phyloP scores from a whole-genome alignment of 495 filamentous ascomycete genomes.

The Lophiotrema nucula region DNA sequence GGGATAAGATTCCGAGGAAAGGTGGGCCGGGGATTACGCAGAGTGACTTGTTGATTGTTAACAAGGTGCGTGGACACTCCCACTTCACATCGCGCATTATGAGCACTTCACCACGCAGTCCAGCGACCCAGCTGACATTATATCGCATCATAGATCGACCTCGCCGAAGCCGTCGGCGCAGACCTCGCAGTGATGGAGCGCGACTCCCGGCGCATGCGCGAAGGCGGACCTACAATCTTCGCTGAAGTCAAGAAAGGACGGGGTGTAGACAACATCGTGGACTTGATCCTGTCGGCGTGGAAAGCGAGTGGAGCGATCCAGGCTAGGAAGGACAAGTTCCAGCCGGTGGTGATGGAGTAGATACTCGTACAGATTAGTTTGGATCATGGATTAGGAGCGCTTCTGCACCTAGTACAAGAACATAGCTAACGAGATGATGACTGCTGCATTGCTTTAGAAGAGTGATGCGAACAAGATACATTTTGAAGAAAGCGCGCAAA shows the following conservation, averaged over 20 bases:
- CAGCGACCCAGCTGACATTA: too few relatives aligned
- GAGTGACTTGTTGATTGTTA: constrained; percentile 86
- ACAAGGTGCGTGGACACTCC: too few relatives aligned
- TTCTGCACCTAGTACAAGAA: too few relatives aligned
- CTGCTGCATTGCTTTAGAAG: too few relatives aligned
- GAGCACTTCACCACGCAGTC: too few relatives aligned
- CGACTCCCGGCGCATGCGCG: constrained; percentile 87
- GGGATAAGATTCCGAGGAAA: constrained; percentile 94
- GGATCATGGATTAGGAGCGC: too few relatives aligned
- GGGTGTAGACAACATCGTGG: constrained; percentile 79
- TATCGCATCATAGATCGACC: too few relatives aligned
- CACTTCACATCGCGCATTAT: too few relatives aligned
- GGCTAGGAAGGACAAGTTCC: constrained; percentile 47
- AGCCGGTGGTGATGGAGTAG: constrained; percentile 32
- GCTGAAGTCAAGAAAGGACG: constrained; percentile 92
- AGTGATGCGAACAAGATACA: too few relatives aligned
- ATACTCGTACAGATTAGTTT: too few relatives aligned
- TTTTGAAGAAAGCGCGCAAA: too few relatives aligned
- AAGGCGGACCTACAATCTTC: constrained; percentile 95
- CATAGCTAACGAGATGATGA: too few relatives aligned
- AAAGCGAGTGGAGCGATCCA: constrained; percentile 76
- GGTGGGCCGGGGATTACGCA: constrained; percentile 97
- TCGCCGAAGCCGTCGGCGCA: constrained; percentile 87
- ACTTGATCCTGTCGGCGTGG: constrained; percentile 89
- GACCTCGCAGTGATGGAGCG: constrained; percentile 93